Percentiles rank a stretch among this genome's conserved stretches.
Conservation (phyloP, 768 basidiomycete species). For the Termitomyces sp. region DNA sequence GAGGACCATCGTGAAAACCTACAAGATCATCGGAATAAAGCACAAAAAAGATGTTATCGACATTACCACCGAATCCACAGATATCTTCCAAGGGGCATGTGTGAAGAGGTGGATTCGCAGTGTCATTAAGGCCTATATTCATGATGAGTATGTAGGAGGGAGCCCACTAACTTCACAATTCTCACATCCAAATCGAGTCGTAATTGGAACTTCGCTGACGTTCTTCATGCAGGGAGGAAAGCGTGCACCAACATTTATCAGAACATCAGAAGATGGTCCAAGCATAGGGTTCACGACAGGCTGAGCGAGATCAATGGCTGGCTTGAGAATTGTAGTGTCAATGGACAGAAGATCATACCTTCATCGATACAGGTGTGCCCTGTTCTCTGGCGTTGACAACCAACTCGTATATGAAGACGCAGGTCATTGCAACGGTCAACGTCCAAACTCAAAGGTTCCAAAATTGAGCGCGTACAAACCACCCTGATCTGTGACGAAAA, state of each 20-base stretch:
- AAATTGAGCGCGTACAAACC: constrained; percentile 9
- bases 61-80: constrained; percentile 81
- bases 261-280: constrained; percentile 78
- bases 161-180: not conserved
- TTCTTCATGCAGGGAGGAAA: constrained; percentile 91
- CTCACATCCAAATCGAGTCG: constrained; percentile 57
- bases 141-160: not conserved
- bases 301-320: constrained; percentile 29
- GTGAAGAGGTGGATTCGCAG: constrained; percentile 65
- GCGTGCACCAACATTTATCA: constrained; percentile 87
- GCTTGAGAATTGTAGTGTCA: not conserved
- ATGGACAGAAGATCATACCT: constrained; percentile 36
- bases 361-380: constrained; percentile 82
- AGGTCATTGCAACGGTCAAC: constrained; percentile 62
- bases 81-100: constrained; percentile 75
- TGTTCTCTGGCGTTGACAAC: constrained; percentile 70
- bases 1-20: constrained; percentile 37
- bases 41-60: constrained; percentile 21
- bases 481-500: not conserved
- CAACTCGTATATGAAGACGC: constrained; percentile 80
- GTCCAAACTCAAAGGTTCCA: constrained; percentile 45
- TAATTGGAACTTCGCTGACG: constrained; percentile 49
- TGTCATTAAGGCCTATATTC: constrained; percentile 72
- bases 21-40: not conserved
- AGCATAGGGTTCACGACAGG: constrained; percentile 87